Base-by-base conservation (phyloP, 2,329 filamentous ascomycete genomes). In the Malbranchea zuffiana region DNA sequence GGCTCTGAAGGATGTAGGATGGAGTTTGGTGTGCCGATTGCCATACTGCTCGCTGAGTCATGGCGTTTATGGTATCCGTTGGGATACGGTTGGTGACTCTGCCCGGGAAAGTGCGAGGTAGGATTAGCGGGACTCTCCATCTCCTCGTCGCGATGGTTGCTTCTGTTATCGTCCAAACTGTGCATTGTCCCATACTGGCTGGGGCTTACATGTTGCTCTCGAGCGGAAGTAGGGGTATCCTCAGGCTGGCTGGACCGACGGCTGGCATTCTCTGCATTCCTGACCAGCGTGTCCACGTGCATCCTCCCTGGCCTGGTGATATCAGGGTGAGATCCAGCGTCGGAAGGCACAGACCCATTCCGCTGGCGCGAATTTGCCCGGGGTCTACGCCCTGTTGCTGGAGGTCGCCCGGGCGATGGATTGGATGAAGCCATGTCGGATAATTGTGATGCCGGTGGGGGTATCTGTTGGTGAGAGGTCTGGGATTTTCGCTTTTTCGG, bases 401-500 rank as follows among this genome's bases (percentile, higher is more conserved):
- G 23, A 17, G 23, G 19, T 12, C 36, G 28, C 12, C 17, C 30
- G 17, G 36, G 30, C n/a, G 30, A 27, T 20, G 36, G 30, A 7
- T 39, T 31, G 3, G 36, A 17, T 17, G 36, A 39, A 8, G 23
- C 15, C 10, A 34, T 27, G 18, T 71, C 65, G 34, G 64, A 59
- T 8, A 64, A 61, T 44, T 65, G 65, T 32, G 65, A 66, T 35
- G 69, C 64, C 13, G 71, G 70, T 15, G 66, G 60, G 27, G 70
- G 69, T 39, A 64, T 62, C 4, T 66, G 55, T 42, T 64, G 63
- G 48, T 75, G 71, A 20, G 60, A 58, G 18, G 68, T 67, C 52
- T 67, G 62, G 27, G 81, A 78, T 63, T 93, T 93, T 51, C 86
- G 79, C 66, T 93, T 93, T 57, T 81, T 82, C 20, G 84, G 84